Evolutionary conservation across 768 basidiomycete species (phyloP), one percentile per base, ranked within the genome.

Genomic region (Coprinopsis marcescibilis): DNA sequence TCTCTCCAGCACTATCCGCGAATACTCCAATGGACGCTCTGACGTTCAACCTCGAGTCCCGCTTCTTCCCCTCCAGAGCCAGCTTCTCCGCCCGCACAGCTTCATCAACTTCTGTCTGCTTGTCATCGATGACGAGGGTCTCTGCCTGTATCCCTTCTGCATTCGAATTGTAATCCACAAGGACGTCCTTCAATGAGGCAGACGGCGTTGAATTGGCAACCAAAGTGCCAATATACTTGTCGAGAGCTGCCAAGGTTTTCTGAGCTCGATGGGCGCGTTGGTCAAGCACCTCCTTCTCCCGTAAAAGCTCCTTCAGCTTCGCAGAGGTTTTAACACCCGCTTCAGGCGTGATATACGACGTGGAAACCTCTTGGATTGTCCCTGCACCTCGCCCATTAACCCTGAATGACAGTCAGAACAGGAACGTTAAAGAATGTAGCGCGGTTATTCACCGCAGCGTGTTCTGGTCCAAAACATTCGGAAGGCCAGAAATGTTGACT

Each of bases 301-400:
- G n/a, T 13, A 51, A 20, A 0, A 72, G 61, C 0, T 34, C 56
- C 1, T 45, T 38, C n/a, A 71, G 58, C 0, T 45, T 45, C 0
- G 62, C 52, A 10, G 67, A 67, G 0, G 65, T 59, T 3, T 45
- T 57, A 0, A 51, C 49, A 6, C 42, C 13, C 10, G 55, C 41
- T 13, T 56, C 49, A 11, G 34, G 49, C 12, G 57, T 49, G 23
- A 50, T 46, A 0, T 14, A 23, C 6, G 60, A 63, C 21, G 70
- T 51, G 7, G 63, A 62, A 4, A 74, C 72, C 49, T 74, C 72
- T 42, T 74, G 73, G 40, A 75, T 72, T 0, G 69, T 69, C 1
- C 69, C 73, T 8, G 59, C 53, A 20, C 72, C 71, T 15, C 62
- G 58, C 6, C 72, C 71, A 55, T 74, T 69, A 5, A 74, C 70